Percentiles rank a stretch among this genome's conserved stretches.
phyloP scores from a whole-genome alignment of 106 monocot genomes.

The Dioscorea zingiberensis region DNA sequence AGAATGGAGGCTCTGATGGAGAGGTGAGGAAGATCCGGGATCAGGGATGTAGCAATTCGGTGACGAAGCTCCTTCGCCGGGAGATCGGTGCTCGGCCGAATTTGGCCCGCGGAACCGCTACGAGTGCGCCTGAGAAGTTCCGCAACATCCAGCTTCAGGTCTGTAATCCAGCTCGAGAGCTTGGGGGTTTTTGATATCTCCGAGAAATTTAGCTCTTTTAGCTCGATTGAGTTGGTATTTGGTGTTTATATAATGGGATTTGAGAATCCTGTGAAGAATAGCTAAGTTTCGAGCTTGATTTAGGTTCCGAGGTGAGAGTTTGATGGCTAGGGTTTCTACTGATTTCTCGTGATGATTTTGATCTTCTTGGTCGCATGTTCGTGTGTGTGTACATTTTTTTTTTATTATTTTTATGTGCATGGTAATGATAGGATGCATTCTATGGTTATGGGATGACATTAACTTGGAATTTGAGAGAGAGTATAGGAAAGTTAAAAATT shows the following conservation, averaged over 20 bases:
- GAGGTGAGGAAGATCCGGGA: constrained; percentile 6
- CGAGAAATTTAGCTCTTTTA: no score
- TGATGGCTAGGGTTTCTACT: not conserved
- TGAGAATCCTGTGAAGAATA: no score
- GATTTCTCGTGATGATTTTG: not conserved
- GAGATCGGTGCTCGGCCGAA: constrained; percentile 29
- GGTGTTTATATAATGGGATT: no score
- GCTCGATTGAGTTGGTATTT: no score
- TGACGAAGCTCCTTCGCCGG: constrained; percentile 29
- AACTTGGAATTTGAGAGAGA: not conserved
- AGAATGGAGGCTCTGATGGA: not conserved
- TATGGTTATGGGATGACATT: not conserved
- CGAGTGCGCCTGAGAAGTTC: constrained; percentile 27
- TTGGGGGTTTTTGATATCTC: no score
- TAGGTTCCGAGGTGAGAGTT: no score
- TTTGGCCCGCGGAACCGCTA: constrained; percentile 13
- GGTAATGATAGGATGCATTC: not conserved
- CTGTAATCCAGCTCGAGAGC: not conserved
- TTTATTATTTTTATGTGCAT: not conserved
- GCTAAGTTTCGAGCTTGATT: no score
- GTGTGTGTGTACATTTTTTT: not conserved
- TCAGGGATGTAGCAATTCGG: constrained; percentile 13
- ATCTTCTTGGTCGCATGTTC: not conserved
- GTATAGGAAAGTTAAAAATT: no score
- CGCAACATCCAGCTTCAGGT: constrained; percentile 43